Percentiles rank a stretch among this genome's conserved stretches.
These are phyloP conservation scores for Bipolaris sorokiniana DNA, from an alignment of 2,329 filamentous ascomycete genomes.

Conservation along the genomic window DNA sequence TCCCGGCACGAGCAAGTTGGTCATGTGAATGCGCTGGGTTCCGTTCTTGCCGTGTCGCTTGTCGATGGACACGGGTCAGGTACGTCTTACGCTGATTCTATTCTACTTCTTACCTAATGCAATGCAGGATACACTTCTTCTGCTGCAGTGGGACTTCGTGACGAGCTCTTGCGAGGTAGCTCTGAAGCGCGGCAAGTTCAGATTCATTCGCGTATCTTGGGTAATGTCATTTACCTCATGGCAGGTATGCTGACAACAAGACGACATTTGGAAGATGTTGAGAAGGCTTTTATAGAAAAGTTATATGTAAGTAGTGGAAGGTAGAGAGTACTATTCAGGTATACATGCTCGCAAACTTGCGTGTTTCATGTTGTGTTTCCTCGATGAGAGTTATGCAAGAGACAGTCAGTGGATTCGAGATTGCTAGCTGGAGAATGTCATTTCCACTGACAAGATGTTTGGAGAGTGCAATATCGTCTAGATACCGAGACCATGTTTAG, in stretches of 20 bases:
- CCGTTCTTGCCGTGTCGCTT: constrained; percentile 71
- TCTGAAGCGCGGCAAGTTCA: constrained; percentile 47
- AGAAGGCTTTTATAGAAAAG: constrained; percentile 29
- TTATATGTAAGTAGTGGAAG: constrained; percentile 1
- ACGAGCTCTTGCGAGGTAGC: constrained; percentile 53
- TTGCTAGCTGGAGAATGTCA: background rate
- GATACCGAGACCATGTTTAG: too few relatives aligned
- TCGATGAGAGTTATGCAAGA: background rate
- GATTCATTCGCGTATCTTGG: constrained; percentile 65
- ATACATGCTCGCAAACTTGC: too few relatives aligned
- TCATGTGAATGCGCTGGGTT: constrained; percentile 75
- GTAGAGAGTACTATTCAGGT: too few relatives aligned
- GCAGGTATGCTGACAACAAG: constrained; percentile 52
- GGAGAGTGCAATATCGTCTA: too few relatives aligned
- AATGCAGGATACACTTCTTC: constrained; percentile 61
- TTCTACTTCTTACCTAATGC: background rate
- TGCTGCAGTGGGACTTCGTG: constrained; percentile 60
- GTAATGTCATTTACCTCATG: constrained; percentile 68
- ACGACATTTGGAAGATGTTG: constrained; percentile 24
- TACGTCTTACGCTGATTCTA: constrained; percentile 32
- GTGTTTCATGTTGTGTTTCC: too few relatives aligned
- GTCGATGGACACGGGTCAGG: constrained; percentile 56
- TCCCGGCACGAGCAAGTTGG: constrained; percentile 64
- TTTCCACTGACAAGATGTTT: background rate
- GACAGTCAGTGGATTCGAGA: background rate